phyloP scores from a whole-genome alignment of 805 yeast species.

The Suhomyces emberorum region DNA sequence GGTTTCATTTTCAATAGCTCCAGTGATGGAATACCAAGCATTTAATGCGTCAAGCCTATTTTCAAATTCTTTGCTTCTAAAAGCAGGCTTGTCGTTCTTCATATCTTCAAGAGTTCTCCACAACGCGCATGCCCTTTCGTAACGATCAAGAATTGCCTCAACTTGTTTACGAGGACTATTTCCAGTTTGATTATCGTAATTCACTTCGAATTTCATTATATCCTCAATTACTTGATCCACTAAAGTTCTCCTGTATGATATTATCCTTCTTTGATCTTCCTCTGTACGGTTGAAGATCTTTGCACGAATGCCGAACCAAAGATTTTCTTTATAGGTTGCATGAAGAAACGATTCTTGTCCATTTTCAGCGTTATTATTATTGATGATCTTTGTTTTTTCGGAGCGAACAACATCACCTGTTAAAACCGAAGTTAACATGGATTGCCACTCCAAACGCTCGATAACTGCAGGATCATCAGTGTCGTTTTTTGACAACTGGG shows the following conservation, averaged over 20 bases:
- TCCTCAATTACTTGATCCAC: conserved; percentile 74
- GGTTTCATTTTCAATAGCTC: conserved; percentile 62
- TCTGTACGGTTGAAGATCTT: conserved; percentile 76
- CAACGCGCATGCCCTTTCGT: conserved; percentile 64
- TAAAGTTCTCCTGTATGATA: conserved; percentile 64
- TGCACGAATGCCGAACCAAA: conserved; percentile 88
- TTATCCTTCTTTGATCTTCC: conserved; percentile 69
- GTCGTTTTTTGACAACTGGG: conserved; percentile 36
- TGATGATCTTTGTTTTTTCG: conserved; percentile 76
- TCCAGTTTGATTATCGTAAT: conserved; percentile 33
- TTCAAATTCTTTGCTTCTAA: conserved; percentile 61
- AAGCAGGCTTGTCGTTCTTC: conserved; percentile 72
- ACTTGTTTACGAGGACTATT: conserved; percentile 47
- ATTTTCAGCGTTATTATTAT: conserved; percentile 38
- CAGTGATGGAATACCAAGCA: conserved; percentile 79
- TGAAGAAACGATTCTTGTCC: conserved; percentile 48
- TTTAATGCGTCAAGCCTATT: conserved; percentile 69
- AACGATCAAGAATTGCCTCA: conserved; percentile 51
- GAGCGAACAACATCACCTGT: conserved; percentile 93
- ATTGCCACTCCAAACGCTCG: conserved; percentile 93
- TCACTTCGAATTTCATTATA: conserved; percentile 59
- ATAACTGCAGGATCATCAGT: conserved; percentile 48
- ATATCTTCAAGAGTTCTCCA: conserved; percentile 82
- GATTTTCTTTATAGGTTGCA: conserved; percentile 59
- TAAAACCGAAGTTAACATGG: conserved; percentile 83